These are phyloP conservation scores for Aspergillus hancockii DNA, from an alignment of 495 filamentous ascomycete species.

Conservation along the genomic window DNA sequence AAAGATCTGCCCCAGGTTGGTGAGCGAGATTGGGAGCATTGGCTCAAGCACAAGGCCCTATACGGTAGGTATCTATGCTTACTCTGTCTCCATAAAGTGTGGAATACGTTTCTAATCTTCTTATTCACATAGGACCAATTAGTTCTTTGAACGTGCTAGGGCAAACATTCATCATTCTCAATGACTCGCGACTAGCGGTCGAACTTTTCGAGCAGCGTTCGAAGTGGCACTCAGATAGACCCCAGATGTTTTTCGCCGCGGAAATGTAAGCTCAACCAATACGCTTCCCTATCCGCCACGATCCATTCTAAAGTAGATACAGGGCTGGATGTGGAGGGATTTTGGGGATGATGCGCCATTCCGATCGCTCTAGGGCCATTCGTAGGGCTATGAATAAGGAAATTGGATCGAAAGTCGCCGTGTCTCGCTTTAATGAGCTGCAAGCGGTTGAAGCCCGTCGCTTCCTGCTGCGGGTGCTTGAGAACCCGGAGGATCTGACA, in stretches of 20 bases:
- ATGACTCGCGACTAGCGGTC: slow-evolving; percentile 38
- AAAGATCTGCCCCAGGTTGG: slow-evolving; percentile 41
- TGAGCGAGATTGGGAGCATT: slow-evolving; percentile 45
- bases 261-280: not conserved
- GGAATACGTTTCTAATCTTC: not conserved
- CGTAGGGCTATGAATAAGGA: not conserved
- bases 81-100: no score
- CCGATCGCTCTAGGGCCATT: not conserved
- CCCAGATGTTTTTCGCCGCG: slow-evolving; percentile 31
- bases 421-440: not conserved
- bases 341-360: not conserved
- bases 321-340: not conserved
- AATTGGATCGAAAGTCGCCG: not conserved
- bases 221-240: slow-evolving; percentile 39
- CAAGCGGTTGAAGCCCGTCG: not conserved
- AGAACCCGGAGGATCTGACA: not conserved
- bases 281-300: no score
- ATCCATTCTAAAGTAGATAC: not conserved
- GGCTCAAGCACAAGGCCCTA: slow-evolving; percentile 49
- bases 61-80: slow-evolving; percentile 33
- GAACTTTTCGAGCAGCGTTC: slow-evolving; percentile 48
- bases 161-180: slow-evolving; percentile 45
- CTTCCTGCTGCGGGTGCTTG: not conserved
- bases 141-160: slow-evolving; percentile 51
- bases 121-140: slow-evolving; percentile 36